A percentile compares a stretch with the other conserved stretches of the same genome.
These are phyloP conservation scores for Ambrosia artemisiifolia DNA, from an alignment of 129 eudicot species.

Conservation along the genomic window DNA sequence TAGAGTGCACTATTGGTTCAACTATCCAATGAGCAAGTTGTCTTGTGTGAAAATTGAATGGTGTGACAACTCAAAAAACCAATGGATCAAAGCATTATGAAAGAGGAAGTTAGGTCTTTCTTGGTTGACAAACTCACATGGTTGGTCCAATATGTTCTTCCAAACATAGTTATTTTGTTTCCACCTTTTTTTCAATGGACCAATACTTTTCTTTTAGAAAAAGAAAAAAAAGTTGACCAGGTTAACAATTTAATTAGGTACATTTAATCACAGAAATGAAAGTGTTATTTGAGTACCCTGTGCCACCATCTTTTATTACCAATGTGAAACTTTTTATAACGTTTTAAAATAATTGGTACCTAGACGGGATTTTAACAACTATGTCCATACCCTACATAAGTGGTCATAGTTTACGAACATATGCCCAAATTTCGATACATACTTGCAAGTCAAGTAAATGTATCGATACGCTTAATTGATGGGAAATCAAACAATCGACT, in stretches of 20 bases:
- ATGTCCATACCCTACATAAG: neutral
- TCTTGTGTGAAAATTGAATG: slow-evolving; percentile 17
- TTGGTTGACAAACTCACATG: slow-evolving; percentile 38
- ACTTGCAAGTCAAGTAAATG: neutral
- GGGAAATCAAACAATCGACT: neutral
- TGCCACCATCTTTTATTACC: too few species aligned
- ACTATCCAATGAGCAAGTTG: slow-evolving; percentile 27
- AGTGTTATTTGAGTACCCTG: neutral
- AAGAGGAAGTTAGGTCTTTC: slow-evolving; percentile 25
- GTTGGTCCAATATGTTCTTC: slow-evolving; percentile 30
- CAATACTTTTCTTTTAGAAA: neutral
- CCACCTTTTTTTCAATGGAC: neutral
- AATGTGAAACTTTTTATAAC: too few species aligned
- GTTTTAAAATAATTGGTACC: too few species aligned
- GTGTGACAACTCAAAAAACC: slow-evolving; percentile 30
- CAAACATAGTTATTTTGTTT: slow-evolving; percentile 12
- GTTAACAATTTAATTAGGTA: neutral
- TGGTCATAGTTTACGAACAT: neutral
- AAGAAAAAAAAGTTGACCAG: neutral
- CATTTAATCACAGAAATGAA: neutral
- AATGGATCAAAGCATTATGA: slow-evolving; percentile 23
- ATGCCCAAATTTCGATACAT: neutral
- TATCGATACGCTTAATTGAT: neutral
- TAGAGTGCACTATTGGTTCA: slow-evolving; percentile 25
- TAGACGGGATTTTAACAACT: too few species aligned